Evolutionary conservation across 805 yeast genomes (phyloP), one percentile per base, ranked within the genome.

Genomic region (Scheffersomyces coipomensis): DNA sequence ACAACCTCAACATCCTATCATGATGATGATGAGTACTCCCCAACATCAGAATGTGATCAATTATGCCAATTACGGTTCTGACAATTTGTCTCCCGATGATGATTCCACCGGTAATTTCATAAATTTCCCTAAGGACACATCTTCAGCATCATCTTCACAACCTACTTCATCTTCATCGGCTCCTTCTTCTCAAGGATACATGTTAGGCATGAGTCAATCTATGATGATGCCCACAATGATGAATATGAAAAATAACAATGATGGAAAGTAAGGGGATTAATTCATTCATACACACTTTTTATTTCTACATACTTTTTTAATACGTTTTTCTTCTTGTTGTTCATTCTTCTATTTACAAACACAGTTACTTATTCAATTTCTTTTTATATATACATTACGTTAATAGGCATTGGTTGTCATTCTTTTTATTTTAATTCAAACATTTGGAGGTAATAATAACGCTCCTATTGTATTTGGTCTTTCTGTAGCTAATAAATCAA

Each of bases 401-500:
- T n/a, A n/a, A n/a, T n/a, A n/a, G n/a, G n/a, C n/a, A n/a, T n/a
- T n/a, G n/a, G n/a, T n/a, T n/a, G n/a, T n/a, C n/a, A n/a, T n/a
- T n/a, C n/a, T n/a, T n/a, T n/a, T n/a, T 25, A 30, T 13, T 21
- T 21, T 7, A 33, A 15, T 8, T 44, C 59, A 78, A 45, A 79
- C 58, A 45, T 81, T 76, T 3, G 91, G 86, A 17, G 95, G 88
- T 31, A 88, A 64, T 35, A 87, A 64, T 23, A 87, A 62, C 0
- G 86, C 93, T 1, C 81, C 89, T n/a, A 87, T 79, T 23, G 79
- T 81, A 19, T 71, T 66, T 0, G 90, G 88, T 48, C 95, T 68
- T 55, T 88, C 95, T 0, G 91, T 85, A 1, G 91, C 89, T 42
- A 87, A 62, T 31, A 87, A 60, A 51, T 87, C 91, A 61, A 76